These are phyloP conservation scores for Bruguiera parviflora DNA, from an alignment of 345 rosid genomes.

Conservation along the genomic window DNA sequence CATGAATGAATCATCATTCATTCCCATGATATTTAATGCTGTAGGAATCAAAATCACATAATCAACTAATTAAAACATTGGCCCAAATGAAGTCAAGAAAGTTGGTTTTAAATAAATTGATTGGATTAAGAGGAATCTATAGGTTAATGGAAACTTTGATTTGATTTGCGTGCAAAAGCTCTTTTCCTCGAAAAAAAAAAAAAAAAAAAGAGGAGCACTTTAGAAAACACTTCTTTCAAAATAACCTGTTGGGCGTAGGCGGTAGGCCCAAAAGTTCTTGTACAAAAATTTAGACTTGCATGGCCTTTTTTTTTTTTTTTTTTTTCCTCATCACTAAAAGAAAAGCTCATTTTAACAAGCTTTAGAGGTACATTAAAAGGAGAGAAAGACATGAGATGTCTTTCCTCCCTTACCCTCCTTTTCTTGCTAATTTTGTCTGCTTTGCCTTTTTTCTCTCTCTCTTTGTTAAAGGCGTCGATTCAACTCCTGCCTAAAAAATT, in stretches of 20 bases:
- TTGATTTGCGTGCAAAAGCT: slow-evolving; percentile 52
- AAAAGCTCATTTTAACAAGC: slow-evolving; percentile 45
- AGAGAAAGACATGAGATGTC: slow-evolving; percentile 46
- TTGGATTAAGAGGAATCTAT: slow-evolving; percentile 16
- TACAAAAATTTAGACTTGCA: slow-evolving; percentile 25
- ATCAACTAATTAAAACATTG: slow-evolving; percentile 19
- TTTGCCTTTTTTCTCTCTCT: slow-evolving; percentile 4
- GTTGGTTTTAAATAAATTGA: slow-evolving; percentile 15
- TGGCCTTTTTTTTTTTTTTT: slow-evolving; percentile 10
- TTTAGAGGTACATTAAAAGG: slow-evolving; percentile 55
- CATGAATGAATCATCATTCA: too few relatives aligned
- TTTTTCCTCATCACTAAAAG: slow-evolving; percentile 29
- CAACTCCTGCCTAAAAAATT: slow-evolving; percentile 31
- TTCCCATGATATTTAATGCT: background rate
- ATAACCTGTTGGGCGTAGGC: slow-evolving; percentile 5
- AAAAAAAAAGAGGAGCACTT: slow-evolving; percentile 39
- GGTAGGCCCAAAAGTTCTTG: slow-evolving; percentile 27
- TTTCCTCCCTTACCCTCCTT: slow-evolving; percentile 29
- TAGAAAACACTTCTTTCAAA: slow-evolving; percentile 20
- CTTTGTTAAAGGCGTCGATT: slow-evolving; percentile 31
- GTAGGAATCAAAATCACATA: slow-evolving; percentile 9
- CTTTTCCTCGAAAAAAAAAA: slow-evolving; percentile 9
- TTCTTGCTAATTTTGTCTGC: background rate
- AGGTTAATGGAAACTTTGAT: slow-evolving; percentile 19
- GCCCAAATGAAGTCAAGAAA: slow-evolving; percentile 24